Percentiles rank a stretch among this genome's conserved stretches.
phyloP scores from a whole-genome alignment of 805 yeast species.

The Monosporozyma aerobia region DNA sequence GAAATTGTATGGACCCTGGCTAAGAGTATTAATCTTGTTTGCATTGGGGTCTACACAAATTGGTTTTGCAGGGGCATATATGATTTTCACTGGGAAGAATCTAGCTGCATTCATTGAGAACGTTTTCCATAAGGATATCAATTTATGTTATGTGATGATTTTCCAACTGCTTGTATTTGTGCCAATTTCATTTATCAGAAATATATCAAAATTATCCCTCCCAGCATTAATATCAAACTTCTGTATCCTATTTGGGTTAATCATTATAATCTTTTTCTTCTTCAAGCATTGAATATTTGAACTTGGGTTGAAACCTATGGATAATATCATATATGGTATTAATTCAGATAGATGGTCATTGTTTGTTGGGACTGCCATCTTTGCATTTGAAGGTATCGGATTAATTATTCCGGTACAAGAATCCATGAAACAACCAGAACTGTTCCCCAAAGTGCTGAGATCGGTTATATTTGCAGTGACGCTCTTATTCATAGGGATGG shows the following conservation, averaged over 20 bases:
- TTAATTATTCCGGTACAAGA: conserved; percentile 74
- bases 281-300: conserved; percentile 26
- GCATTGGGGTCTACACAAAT: conserved; percentile 65
- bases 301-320: conserved; percentile 37
- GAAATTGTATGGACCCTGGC: conserved; percentile 52
- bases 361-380: conserved; percentile 75
- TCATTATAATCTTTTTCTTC: conserved; percentile 53
- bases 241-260: conserved; percentile 56
- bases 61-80: conserved; percentile 75
- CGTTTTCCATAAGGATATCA: conserved; percentile 33
- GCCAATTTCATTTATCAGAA: conserved; percentile 65
- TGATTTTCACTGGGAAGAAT: conserved; percentile 70
- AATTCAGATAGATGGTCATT: conserved; percentile 55
- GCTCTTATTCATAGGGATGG: conserved; percentile 50
- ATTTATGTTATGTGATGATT: conserved; percentile 40
- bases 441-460: conserved; percentile 57
- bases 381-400: conserved; percentile 85
- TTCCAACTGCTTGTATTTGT: conserved; percentile 50
- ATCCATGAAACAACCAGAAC: conserved; percentile 67
- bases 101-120: conserved; percentile 51
- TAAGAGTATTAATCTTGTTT: conserved; percentile 52
- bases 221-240: conserved; percentile 66
- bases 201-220: conserved; percentile 64
- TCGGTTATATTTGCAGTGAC: conserved; percentile 58
- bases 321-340: conserved; percentile 41